phyloP scores from a whole-genome alignment of 208 protist species.

The Acanthamoeba royreba region DNA sequence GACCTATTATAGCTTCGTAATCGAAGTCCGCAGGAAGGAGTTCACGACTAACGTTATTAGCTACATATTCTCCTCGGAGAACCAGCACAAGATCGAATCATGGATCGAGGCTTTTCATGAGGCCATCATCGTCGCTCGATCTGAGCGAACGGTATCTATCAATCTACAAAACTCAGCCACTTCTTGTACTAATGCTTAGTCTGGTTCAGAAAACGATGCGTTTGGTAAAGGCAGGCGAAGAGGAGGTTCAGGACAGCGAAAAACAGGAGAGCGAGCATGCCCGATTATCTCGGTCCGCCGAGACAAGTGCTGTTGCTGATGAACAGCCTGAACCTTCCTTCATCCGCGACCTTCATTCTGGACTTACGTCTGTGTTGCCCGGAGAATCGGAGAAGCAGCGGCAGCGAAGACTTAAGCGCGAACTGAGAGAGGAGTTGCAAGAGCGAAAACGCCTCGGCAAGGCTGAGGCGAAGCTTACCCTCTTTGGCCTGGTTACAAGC shows the following conservation, averaged over 20 bases:
- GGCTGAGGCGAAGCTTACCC: neutral
- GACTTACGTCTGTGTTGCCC: neutral
- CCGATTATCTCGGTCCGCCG: too few species aligned
- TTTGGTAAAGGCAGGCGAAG: too few species aligned
- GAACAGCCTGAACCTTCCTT: too few species aligned
- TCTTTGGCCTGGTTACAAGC: neutral
- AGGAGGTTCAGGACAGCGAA: too few species aligned
- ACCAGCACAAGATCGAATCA: neutral
- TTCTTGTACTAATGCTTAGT: too few species aligned
- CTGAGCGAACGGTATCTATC: neutral
- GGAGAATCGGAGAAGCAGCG: slow-evolving; percentile 2
- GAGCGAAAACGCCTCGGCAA: neutral
- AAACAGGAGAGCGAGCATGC: too few species aligned
- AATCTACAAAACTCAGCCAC: too few species aligned
- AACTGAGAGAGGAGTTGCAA: neutral
- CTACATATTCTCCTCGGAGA: neutral
- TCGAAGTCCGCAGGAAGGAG: neutral
- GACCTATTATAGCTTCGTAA: neutral
- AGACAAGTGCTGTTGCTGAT: too few species aligned
- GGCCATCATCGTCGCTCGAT: neutral
- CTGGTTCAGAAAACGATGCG: too few species aligned
- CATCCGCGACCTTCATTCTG: neutral
- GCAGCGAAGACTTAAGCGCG: neutral
- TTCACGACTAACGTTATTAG: neutral
- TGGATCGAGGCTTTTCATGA: neutral